These are phyloP conservation scores for Geosiphon pyriformis DNA, from an alignment of 192 early-diverging fungal genomes.

Conservation along the genomic window DNA sequence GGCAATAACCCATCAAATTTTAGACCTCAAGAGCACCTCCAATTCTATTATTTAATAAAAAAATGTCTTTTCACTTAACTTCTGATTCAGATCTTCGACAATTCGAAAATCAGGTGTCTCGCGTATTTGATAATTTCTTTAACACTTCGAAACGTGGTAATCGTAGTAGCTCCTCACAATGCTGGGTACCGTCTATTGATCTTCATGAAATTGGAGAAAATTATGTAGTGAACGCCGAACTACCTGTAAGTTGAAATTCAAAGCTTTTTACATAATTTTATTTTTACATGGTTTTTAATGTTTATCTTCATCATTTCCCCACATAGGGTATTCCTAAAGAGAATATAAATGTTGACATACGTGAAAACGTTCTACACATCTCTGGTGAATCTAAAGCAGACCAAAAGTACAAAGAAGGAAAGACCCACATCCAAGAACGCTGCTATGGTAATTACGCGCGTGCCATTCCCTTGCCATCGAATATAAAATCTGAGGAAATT, in stretches of 20 bases:
- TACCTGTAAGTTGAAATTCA: slow-evolving; percentile 13
- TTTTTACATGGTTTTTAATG: background rate
- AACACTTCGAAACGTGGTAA: background rate
- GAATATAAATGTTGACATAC: slow-evolving; percentile 45
- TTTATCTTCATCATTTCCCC: background rate
- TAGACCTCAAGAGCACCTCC: too few relatives aligned
- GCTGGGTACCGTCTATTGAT: background rate
- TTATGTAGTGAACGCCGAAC: background rate
- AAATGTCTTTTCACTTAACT: too few relatives aligned
- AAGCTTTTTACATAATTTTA: background rate
- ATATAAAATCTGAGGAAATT: slow-evolving; percentile 41
- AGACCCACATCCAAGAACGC: slow-evolving; percentile 46
- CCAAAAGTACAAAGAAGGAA: slow-evolving; percentile 34
- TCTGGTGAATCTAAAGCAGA: slow-evolving; percentile 37
- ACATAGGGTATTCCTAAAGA: slow-evolving; percentile 45
- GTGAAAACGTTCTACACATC: slow-evolving; percentile 43
- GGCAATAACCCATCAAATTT: too few relatives aligned
- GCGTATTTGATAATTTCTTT: slow-evolving; percentile 1
- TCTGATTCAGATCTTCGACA: too few relatives aligned
- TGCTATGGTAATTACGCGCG: slow-evolving; percentile 45
- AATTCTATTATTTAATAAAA: too few relatives aligned
- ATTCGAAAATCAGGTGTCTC: too few relatives aligned
- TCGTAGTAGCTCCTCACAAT: background rate
- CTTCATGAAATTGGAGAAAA: slow-evolving; percentile 11
- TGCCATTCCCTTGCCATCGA: slow-evolving; percentile 40